Conservation (phyloP, 371 early-diverging fungal species). For the Thermomucor indicae-seudaticae region DNA sequence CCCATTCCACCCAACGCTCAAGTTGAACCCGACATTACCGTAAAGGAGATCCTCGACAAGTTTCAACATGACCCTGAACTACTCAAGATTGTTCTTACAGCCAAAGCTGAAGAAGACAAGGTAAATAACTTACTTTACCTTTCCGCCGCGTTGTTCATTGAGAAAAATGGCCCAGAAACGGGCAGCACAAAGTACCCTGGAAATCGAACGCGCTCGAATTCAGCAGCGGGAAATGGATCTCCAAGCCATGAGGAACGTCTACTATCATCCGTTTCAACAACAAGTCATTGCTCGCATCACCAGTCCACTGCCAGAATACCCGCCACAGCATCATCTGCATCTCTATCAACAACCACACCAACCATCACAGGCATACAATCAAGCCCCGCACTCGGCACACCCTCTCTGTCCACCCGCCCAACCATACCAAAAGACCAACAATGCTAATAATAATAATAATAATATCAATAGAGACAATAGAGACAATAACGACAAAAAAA, state of each 20-base stretch:
- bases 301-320: too few relatives aligned
- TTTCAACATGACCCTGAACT: slow-evolving; percentile 36
- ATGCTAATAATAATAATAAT: background rate
- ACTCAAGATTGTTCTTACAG: slow-evolving; percentile 36
- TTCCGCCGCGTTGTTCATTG: background rate
- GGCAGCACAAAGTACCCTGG: slow-evolving; percentile 28
- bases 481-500: slow-evolving; percentile 1
- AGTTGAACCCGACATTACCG: slow-evolving; percentile 21
- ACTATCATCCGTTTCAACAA: slow-evolving; percentile 23
- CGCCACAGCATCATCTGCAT: too few relatives aligned
- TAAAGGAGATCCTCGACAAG: slow-evolving; percentile 40
- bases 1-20: slow-evolving; percentile 13
- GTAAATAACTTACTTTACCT: slow-evolving; percentile 11
- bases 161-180: slow-evolving; percentile 20
- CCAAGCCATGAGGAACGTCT: slow-evolving; percentile 16
- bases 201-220: slow-evolving; percentile 33
- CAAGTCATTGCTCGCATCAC: slow-evolving; percentile 37
- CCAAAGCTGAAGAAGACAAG: slow-evolving; percentile 53
- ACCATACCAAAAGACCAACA: background rate
- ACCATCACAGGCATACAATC: slow-evolving; percentile 22
- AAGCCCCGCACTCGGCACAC: slow-evolving; percentile 41
- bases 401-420: slow-evolving; percentile 29
- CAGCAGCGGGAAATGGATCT: slow-evolving; percentile 32
- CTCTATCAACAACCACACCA: background rate
- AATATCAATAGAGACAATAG: background rate